Evolutionary conservation across 345 rosid species (phyloP), one percentile per base, ranked within the genome.

Genomic region (Noccaea bulbosa): DNA sequence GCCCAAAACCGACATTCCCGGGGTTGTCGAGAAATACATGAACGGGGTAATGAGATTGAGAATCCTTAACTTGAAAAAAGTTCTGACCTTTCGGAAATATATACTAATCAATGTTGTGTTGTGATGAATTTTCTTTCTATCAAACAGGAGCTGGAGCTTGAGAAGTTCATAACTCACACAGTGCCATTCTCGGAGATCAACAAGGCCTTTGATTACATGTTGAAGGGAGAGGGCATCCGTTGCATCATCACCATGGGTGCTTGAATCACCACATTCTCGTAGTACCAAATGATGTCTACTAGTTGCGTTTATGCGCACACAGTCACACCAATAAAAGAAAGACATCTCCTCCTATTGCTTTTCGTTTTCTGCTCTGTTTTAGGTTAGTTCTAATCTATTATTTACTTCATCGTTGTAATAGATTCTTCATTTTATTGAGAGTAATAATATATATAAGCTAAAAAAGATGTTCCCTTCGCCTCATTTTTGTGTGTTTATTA

Each of bases 191-290:
- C 87, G 0, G 89, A 83, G 71, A 85, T 83, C 65, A 85, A 83
- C 71, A 87, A 85, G 69, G 90, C 90, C 6, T 87, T 85, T 56
- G 88, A 82, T 4, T 72, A 62, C 62, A 83, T 87, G 89, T 81
- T 83, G 39, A 33, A 58, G 2, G 89, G 92, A 49, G 83, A 82
- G 70, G 11, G 88, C 37, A 73, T 83, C 58, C 75, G 89, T 68
- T 85, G 86, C 81, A 70, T 85, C 67, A 85, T 85, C 68, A 71
- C 65, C 62, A 81, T 84, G 92, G 85, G 55, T 14, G 78, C 71
- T 76, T 76, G 27, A 62, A 34, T 8, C 63, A 27, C 3, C 30
- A 27, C 47, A 62, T 62, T 46, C 56, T 49, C 46, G 5, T 5
- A 16, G 4, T 27, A 27, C 30, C 55, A 33, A 1, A 37, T 16